phyloP scores from a whole-genome alignment of 2,329 filamentous ascomycete species.

The Zopfia rhizophila region DNA sequence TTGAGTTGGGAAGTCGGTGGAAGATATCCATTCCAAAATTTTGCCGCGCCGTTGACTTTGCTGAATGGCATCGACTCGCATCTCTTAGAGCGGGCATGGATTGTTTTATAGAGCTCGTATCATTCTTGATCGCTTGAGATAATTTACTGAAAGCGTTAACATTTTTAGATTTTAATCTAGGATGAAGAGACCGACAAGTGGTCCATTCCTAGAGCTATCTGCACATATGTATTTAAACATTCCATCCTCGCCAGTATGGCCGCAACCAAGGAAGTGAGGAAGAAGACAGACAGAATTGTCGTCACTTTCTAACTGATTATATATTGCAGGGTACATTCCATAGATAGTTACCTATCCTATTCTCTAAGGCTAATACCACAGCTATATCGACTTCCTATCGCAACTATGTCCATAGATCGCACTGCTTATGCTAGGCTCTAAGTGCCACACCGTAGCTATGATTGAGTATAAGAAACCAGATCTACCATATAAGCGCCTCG shows the following conservation, averaged over 20 bases:
- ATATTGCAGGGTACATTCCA: no score
- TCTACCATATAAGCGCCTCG: no score
- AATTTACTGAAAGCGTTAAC: conserved; percentile 1
- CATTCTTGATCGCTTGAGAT: conserved; percentile 12
- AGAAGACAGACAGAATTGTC: no score
- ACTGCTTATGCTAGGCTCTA: no score
- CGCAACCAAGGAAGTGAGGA: no score
- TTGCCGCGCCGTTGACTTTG: background rate
- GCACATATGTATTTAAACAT: conserved; percentile 4
- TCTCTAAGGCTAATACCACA: no score
- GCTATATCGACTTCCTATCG: no score
- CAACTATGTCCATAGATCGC: no score
- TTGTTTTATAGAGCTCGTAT: conserved; percentile 9
- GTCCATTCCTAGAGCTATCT: conserved; percentile 7
- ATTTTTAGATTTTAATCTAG: background rate
- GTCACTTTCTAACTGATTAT: no score
- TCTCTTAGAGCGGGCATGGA: background rate
- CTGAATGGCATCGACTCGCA: conserved; percentile 1
- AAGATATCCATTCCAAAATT: conserved; percentile 22
- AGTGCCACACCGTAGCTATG: no score
- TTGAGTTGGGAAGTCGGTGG: conserved; percentile 16
- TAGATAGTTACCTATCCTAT: no score
- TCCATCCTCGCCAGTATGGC: conserved; percentile 11
- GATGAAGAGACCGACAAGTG: conserved; percentile 8
- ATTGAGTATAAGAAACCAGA: no score